phyloP scores from a whole-genome alignment of 768 basidiomycete genomes.

The Rhizopogon vinicolor region DNA sequence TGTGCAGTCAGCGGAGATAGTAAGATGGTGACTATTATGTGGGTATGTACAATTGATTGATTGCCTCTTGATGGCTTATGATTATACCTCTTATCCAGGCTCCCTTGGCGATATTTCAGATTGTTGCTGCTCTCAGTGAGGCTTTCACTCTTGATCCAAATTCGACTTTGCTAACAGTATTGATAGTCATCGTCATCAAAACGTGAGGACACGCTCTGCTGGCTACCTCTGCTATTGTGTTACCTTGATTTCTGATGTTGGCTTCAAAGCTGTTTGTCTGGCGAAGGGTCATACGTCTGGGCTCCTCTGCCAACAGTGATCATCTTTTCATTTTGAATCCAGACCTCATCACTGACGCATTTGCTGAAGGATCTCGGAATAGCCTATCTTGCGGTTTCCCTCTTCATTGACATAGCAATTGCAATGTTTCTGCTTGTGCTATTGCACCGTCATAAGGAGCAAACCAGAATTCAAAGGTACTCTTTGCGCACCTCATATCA shows the following conservation, averaged over 20 bases:
- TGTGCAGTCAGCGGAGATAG: neutral
- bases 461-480: neutral
- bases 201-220: neutral
- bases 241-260: neutral
- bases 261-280: neutral
- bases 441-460: neutral
- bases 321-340: neutral
- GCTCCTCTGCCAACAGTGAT: neutral
- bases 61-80: neutral
- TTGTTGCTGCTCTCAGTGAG: neutral
- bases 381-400: neutral
- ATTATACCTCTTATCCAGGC: neutral
- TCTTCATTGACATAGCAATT: neutral
- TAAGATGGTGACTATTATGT: neutral
- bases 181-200: neutral
- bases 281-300: neutral
- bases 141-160: neutral
- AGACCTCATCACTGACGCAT: neutral
- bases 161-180: neutral
- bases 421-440: neutral
- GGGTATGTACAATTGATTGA: neutral
- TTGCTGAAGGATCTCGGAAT: neutral
- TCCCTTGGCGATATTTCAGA: neutral
- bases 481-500: neutral
- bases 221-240: neutral